phyloP scores from a whole-genome alignment of 1,284 basidiomycete species.

The Trametes versicolor region DNA sequence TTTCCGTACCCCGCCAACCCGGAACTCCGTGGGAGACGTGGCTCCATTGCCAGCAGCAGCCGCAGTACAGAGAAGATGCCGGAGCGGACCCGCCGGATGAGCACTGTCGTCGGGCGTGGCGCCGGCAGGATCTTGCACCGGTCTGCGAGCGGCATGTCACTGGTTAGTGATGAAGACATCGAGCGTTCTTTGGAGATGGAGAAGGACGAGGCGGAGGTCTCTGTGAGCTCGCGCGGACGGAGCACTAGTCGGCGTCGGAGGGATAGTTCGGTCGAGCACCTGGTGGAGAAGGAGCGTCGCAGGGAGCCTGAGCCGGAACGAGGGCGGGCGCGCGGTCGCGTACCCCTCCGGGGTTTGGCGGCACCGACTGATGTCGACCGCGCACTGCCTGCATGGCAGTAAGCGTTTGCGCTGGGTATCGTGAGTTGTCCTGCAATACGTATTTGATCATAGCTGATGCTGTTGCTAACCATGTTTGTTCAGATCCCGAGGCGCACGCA shows the following conservation, averaged over 20 bases:
- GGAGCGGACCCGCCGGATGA: slow-evolving; percentile 22
- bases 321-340: slow-evolving; percentile 29
- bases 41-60: slow-evolving; percentile 28
- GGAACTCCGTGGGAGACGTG: slow-evolving; percentile 21
- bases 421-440: slow-evolving; percentile 10
- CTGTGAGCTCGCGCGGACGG: slow-evolving; percentile 2
- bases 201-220: neutral
- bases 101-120: slow-evolving; percentile 33
- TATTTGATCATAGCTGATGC: too few relatives aligned
- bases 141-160: slow-evolving; percentile 16
- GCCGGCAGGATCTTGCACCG: slow-evolving; percentile 25
- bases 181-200: slow-evolving; percentile 36
- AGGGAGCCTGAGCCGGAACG: slow-evolving; percentile 24
- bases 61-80: slow-evolving; percentile 13
- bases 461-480: too few relatives aligned
- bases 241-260: slow-evolving; percentile 3
- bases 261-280: slow-evolving; percentile 1
- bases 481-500: too few relatives aligned
- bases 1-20: slow-evolving; percentile 24
- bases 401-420: neutral
- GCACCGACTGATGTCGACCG: too few relatives aligned
- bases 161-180: slow-evolving; percentile 37
- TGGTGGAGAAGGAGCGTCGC: neutral
- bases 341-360: slow-evolving; percentile 7
- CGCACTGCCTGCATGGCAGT: slow-evolving; percentile 12